Percentiles rank a stretch among this genome's conserved stretches.
phyloP scores from a whole-genome alignment of 2,329 filamentous ascomycete genomes.

The Apiospora marii region DNA sequence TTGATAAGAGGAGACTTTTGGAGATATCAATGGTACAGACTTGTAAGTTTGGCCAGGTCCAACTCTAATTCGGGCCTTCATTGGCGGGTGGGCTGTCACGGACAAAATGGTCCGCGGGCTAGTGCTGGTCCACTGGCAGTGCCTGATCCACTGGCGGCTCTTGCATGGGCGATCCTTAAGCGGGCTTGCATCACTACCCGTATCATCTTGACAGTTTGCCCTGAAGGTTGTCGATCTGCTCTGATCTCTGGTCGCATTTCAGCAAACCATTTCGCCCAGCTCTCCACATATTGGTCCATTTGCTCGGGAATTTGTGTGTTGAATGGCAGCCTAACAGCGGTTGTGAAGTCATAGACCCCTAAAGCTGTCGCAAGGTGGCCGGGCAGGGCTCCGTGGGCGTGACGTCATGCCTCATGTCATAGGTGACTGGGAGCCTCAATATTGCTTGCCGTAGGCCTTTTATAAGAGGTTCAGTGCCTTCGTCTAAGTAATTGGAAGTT shows the following conservation, averaged over 20 bases:
- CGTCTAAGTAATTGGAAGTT: background rate
- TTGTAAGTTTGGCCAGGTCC: background rate
- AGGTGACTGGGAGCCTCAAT: background rate
- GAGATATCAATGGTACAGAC: background rate
- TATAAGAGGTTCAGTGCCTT: background rate
- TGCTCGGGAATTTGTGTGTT: background rate
- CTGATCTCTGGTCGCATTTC: background rate
- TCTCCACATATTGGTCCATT: background rate
- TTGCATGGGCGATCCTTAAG: background rate
- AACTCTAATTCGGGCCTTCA: background rate
- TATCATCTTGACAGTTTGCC: constrained; percentile 1
- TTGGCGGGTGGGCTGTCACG: background rate
- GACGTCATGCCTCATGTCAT: constrained; percentile 4
- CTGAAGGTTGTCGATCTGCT: background rate
- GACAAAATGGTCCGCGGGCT: background rate
- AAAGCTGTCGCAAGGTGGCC: background rate
- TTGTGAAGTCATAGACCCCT: constrained; percentile 10
- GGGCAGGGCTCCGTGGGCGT: background rate
- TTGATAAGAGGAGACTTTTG: background rate
- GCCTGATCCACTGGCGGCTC: background rate
- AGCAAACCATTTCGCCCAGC: background rate
- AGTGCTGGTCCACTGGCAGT: too few relatives aligned
- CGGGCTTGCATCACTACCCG: background rate
- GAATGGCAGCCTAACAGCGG: background rate
- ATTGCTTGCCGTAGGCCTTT: background rate